Percentiles rank a stretch among this genome's conserved stretches.
Evolutionary conservation across 2,329 filamentous ascomycete species (phyloP).

Genomic region (Camptophora hylomeconis): DNA sequence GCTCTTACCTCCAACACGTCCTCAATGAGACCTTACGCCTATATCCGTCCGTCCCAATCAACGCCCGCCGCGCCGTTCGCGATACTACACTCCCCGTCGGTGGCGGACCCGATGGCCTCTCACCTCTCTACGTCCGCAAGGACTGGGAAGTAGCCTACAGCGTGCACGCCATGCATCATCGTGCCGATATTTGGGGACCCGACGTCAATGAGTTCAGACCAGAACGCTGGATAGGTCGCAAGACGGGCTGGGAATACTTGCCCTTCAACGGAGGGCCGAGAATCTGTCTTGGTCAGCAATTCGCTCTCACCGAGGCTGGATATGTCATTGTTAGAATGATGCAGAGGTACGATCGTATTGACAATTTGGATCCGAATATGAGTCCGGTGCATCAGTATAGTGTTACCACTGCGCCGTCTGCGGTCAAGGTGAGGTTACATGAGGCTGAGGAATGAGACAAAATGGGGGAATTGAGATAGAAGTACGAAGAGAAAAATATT

Average conservation of each 20-base stretch:
- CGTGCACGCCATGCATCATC: conserved; percentile 61
- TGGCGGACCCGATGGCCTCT: conserved; percentile 33
- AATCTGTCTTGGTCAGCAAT: conserved; percentile 20
- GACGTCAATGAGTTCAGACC: conserved; percentile 46
- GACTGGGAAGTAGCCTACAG: conserved; percentile 52
- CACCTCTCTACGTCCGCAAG: conserved; percentile 35
- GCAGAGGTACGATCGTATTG: conserved; percentile 45
- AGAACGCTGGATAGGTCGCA: conserved; percentile 58
- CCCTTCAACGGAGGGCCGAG: conserved; percentile 20
- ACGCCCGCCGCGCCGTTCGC: conserved; percentile 35
- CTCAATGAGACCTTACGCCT: conserved; percentile 30
- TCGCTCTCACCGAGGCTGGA: conserved; percentile 17
- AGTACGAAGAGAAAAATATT: too few relatives aligned
- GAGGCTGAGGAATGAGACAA: conserved; percentile 5
- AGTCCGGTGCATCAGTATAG: conserved; percentile 9
- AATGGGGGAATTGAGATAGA: too few relatives aligned
- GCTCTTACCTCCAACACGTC: conserved; percentile 14
- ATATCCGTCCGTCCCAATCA: conserved; percentile 35
- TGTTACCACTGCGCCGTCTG: conserved; percentile 13
- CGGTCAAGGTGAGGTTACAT: conserved; percentile 11
- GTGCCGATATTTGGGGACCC: conserved; percentile 36
- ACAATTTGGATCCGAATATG: conserved; percentile 3
- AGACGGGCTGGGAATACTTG: conserved; percentile 47
- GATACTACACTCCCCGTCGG: conserved; percentile 39
- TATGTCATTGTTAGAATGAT: conserved; percentile 18